Evolutionary conservation across 2,329 filamentous ascomycete genomes (phyloP).

Genomic region (Polychaeton citri): DNA sequence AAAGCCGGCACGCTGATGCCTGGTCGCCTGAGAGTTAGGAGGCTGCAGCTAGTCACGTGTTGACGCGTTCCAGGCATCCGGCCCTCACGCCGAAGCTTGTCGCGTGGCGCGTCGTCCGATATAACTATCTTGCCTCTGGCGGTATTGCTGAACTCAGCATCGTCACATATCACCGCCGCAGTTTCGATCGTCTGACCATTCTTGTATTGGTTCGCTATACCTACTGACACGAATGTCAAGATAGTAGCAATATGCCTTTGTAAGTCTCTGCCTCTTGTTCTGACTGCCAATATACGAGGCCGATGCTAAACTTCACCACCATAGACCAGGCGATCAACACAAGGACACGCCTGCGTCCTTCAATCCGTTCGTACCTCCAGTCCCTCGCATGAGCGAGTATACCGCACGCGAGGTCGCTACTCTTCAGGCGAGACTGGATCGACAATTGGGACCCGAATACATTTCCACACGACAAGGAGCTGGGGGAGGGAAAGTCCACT

Average conservation of each 20-base stretch:
- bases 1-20: too few species aligned
- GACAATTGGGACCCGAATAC: constrained; percentile 90
- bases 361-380: constrained; percentile 72
- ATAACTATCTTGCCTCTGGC: too few species aligned
- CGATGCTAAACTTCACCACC: constrained; percentile 3
- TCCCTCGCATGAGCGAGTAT: constrained; percentile 60
- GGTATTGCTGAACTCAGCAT: too few species aligned
- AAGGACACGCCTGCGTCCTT: constrained; percentile 26
- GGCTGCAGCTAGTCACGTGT: background rate
- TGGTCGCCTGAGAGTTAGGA: background rate
- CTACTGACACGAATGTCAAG: too few species aligned
- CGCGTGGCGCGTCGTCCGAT: too few species aligned
- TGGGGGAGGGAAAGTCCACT: constrained; percentile 76
- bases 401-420: constrained; percentile 85
- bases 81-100: too few species aligned
- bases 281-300: too few species aligned
- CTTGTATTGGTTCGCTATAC: too few species aligned
- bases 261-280: constrained; percentile 10
- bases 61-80: too few species aligned
- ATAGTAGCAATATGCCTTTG: constrained; percentile 20
- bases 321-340: constrained; percentile 24
- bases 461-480: constrained; percentile 77
- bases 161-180: too few species aligned
- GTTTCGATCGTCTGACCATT: too few species aligned
- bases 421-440: constrained; percentile 73